Base-by-base conservation (phyloP, 192 early-diverging fungal species). In the Blastocladiella britannica region DNA sequence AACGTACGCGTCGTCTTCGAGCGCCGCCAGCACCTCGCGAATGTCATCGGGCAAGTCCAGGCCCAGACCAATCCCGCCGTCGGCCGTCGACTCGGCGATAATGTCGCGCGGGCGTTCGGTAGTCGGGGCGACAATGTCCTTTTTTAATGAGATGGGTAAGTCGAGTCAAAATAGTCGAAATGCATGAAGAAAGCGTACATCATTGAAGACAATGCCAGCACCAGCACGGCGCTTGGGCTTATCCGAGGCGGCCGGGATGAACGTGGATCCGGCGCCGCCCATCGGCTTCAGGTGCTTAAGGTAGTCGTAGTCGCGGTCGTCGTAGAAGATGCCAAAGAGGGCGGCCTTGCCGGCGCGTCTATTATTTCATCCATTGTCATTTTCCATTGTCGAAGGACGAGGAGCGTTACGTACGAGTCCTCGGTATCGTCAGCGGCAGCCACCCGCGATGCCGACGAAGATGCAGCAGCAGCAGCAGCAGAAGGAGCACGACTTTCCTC, bases 261-360 rank as follows among this genome's bases (percentile, higher is more conserved):
- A 80, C 43, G 93, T 81, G 25, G 83, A 88, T 26, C 72, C 74
- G 25, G 83, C 72, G 28, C 62, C 67, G 22, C 93, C 92, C 23
- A 96, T 88, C 27, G 72, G 65, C 37, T 81, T 82, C 64, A 98
- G 74, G 58, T 98, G 93, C 72, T 94, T 78, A 57, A 83, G 78
- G 69, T 98, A 97, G 68, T 98, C 86, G 68, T 96, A 98, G 29
- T 88, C 75, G 55, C 78, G 72, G 67, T 98, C 90, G 59, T 87
- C 84, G 66, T 87, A 88, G 59, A 85, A 89, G 47, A 94, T 74
- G 58, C 95, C 93, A 60, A 88, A 84, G 55, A 92, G 64, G 4
- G 95, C 84, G 5, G 91, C 84, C 64, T 87, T 63, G 9, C 85
- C 82, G 25, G 76, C 70, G 30, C 63, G 63, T 56, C 71, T 73